These are phyloP conservation scores for Fusarium miscanthi DNA, from an alignment of 2,329 filamentous ascomycete genomes.

Conservation along the genomic window DNA sequence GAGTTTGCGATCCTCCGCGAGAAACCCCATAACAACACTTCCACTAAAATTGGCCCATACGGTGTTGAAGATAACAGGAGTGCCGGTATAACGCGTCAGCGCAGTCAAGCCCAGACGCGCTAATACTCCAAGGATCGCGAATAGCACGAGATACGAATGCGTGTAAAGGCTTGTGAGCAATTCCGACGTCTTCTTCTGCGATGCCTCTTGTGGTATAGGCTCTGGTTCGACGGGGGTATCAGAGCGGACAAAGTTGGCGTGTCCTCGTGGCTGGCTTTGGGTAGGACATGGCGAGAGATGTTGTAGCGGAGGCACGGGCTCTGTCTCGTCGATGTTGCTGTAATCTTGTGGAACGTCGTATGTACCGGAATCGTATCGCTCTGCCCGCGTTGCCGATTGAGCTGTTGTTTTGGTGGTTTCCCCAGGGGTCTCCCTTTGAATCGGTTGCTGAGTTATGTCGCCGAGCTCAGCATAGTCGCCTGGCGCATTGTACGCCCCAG, in stretches of 20 bases:
- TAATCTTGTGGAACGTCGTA: conserved; percentile 50
- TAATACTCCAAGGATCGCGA: conserved; percentile 85
- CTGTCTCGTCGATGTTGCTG: conserved; percentile 57
- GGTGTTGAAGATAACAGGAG: conserved; percentile 78
- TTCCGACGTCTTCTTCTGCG: conserved; percentile 55
- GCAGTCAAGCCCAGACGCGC: conserved; percentile 83
- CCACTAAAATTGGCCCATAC: conserved; percentile 92
- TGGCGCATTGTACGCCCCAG: conserved; percentile 5
- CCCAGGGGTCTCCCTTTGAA: background rate
- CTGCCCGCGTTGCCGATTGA: background rate
- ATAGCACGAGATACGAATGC: conserved; percentile 84
- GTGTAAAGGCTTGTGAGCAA: conserved; percentile 73
- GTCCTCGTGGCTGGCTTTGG: conserved; percentile 12
- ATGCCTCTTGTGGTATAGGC: conserved; percentile 15
- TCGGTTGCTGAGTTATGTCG: background rate
- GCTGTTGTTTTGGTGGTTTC: background rate
- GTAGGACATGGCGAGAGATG: background rate
- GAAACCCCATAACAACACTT: conserved; percentile 85
- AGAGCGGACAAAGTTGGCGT: conserved; percentile 11
- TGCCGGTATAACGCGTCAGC: conserved; percentile 81
- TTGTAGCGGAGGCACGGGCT: conserved; percentile 13
- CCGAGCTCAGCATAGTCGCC: background rate
- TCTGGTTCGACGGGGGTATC: background rate
- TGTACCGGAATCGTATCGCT: conserved; percentile 22
- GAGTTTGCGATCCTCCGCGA: conserved; percentile 80